phyloP scores from a whole-genome alignment of 2,329 filamentous ascomycete species.

The Fusarium odoratissimum region DNA sequence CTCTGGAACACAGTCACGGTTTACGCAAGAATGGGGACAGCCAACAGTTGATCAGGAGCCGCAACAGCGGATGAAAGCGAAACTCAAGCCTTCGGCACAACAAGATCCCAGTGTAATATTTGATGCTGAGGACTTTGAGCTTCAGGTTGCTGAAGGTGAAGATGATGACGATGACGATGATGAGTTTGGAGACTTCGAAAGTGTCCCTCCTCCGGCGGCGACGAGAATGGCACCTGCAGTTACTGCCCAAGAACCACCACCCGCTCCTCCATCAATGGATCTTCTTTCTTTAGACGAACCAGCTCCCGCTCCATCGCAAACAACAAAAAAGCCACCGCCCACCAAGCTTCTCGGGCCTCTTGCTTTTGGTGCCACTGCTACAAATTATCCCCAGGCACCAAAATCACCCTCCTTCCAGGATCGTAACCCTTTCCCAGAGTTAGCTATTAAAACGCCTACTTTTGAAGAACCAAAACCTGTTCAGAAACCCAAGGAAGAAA shows the following conservation, averaged over 20 bases:
- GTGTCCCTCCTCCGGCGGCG: conserved; percentile 45
- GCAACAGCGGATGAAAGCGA: conserved; percentile 36
- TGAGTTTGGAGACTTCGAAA: conserved; percentile 70
- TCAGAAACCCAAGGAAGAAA: conserved; percentile 51
- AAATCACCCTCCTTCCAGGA: conserved; percentile 66
- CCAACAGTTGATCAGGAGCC: conserved; percentile 1
- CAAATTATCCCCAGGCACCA: conserved; percentile 58
- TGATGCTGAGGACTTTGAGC: conserved; percentile 69
- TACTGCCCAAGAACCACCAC: conserved; percentile 29
- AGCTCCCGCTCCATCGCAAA: conserved; percentile 32
- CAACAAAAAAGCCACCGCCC: conserved; percentile 41
- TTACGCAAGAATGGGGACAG: conserved; percentile 22
- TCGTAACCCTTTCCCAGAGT: conserved; percentile 63
- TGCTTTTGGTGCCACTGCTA: conserved; percentile 44
- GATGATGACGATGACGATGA: conserved; percentile 60
- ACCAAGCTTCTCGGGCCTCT: conserved; percentile 48
- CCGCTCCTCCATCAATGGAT: conserved; percentile 51
- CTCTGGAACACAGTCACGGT: conserved; percentile 9
- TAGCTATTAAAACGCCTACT: conserved; percentile 59
- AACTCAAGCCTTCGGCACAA: conserved; percentile 37
- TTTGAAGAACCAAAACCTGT: conserved; percentile 49
- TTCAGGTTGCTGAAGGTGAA: conserved; percentile 54
- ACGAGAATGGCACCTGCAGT: conserved; percentile 15
- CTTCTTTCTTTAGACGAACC: conserved; percentile 55
- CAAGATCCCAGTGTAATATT: conserved; percentile 70